phyloP scores from a whole-genome alignment of 78 protist species.

The Dictyostelium intermedium region DNA sequence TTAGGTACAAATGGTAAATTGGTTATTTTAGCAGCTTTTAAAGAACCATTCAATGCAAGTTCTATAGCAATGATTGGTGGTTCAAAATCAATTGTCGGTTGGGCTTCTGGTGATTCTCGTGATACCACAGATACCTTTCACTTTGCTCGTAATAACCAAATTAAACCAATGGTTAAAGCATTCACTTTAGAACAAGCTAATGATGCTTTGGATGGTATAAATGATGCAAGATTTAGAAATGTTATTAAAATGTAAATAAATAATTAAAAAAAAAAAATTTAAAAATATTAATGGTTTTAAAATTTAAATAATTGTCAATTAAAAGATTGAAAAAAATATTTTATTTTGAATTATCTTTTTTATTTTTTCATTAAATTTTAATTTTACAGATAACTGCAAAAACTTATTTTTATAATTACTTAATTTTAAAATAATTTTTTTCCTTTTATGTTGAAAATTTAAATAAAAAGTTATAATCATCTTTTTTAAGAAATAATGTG shows the following conservation, averaged over 20 bases:
- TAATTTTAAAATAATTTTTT: no score
- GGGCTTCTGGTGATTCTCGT: neutral
- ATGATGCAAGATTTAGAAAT: conserved; percentile 17
- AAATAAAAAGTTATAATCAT: no score
- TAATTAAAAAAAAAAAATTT: neutral
- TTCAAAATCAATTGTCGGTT: conserved; percentile 13
- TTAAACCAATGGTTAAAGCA: conserved; percentile 26
- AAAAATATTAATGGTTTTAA: no score
- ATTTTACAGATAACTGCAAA: no score
- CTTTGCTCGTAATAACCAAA: neutral
- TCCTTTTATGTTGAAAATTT: no score
- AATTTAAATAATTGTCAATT: no score
- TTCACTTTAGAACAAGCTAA: conserved; percentile 45
- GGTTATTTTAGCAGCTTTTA: neutral
- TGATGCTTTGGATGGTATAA: neutral
- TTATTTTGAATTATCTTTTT: no score
- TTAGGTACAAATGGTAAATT: conserved; percentile 25
- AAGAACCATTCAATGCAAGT: neutral
- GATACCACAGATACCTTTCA: conserved; percentile 1
- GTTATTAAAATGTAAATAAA: conserved; percentile 7
- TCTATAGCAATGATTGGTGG: neutral
- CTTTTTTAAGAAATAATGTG: no score
- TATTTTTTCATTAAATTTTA: no score
- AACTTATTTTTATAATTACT: no score
- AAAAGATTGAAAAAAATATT: no score